Base-by-base conservation (phyloP, 768 basidiomycete species). In the Imleria badia region DNA sequence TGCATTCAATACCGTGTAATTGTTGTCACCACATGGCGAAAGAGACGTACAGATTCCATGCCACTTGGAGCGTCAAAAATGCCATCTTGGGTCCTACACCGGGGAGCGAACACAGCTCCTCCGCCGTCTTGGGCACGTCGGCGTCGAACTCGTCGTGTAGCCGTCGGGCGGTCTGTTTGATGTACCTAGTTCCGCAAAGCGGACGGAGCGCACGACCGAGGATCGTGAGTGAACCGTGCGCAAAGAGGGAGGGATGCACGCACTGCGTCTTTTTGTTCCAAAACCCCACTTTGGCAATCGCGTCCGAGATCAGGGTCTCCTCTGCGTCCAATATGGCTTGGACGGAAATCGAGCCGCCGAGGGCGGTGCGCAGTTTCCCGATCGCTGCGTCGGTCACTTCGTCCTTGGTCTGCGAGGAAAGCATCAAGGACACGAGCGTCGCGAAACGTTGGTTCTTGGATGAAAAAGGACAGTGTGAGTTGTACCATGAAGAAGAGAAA, bases 11-110 rank as follows among this genome's bases (percentile, higher is more conserved):
- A 26, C 26, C 26, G 26, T 26, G 3, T 26, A 3, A 26, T 26
- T 6, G 26, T 6, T 26, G n/a, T n/a, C n/a, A n/a, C n/a, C n/a
- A 20, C 39, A 10, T 17, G 39, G 19, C 19, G 20, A 19, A 22
- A 22, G 20, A n/a, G 19, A 55, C 86, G 51, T 63, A 91, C 89
- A 91, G 57, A 59, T 88, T 80, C 92, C 91, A 96, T 2, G 91
- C 93, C 26, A 81, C 81, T 60, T 94, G 93, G 3, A 96, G 76
- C 2, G 85, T 76, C 34, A 97, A 69, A 72, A 91, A 96, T 1
- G 92, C 92, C 94, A 98, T 97, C 71, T 99, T 98, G 0, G 94
- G 96, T 0, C 96, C 96, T 0, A 98, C 94, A 0, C 96, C 96
- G 2, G 86, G 85, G 13, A 98, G 72, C 6, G 88, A 87, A 60